Conservation (phyloP, 257 asterid species). For the Solanum dulcamara region DNA sequence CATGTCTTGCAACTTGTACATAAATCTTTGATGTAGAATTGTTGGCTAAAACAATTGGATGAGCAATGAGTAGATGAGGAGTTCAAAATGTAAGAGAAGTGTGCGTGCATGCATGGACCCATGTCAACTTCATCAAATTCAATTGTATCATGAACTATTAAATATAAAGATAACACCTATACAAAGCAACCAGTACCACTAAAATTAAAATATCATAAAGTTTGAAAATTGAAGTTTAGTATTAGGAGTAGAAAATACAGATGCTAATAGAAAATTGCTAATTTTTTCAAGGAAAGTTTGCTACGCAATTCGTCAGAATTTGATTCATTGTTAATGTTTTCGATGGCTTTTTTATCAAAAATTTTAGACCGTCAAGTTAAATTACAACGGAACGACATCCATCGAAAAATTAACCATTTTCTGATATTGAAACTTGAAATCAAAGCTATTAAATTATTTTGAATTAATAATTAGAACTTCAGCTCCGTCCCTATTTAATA, state of each 20-base stretch:
- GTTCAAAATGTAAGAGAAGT: not conserved
- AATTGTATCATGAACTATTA: not conserved
- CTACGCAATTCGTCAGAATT: not conserved
- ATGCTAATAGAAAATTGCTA: fast-evolving
- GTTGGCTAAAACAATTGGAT: not conserved
- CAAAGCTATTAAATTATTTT: not conserved
- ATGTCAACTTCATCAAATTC: not conserved
- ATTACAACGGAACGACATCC: not conserved
- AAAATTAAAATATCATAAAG: not conserved
- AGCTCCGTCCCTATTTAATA: fast-evolving
- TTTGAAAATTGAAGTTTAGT: not conserved
- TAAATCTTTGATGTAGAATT: not conserved
- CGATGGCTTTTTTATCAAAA: too few relatives aligned
- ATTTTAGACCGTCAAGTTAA: too few relatives aligned
- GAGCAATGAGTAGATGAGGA: not conserved
- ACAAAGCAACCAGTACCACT: not conserved
- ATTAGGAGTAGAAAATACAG: not conserved
- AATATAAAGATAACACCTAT: not conserved
- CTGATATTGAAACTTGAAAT: not conserved
- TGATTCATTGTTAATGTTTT: too few relatives aligned
- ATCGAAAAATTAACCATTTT: not conserved
- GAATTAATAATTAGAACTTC: not conserved
- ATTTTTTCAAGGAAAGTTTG: not conserved
- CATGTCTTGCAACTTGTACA: not conserved
- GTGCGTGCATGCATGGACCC: not conserved